Percentiles rank a stretch among this genome's conserved stretches.
phyloP scores from a whole-genome alignment of 805 yeast genomes.

The Isabelozyma gotoi region DNA sequence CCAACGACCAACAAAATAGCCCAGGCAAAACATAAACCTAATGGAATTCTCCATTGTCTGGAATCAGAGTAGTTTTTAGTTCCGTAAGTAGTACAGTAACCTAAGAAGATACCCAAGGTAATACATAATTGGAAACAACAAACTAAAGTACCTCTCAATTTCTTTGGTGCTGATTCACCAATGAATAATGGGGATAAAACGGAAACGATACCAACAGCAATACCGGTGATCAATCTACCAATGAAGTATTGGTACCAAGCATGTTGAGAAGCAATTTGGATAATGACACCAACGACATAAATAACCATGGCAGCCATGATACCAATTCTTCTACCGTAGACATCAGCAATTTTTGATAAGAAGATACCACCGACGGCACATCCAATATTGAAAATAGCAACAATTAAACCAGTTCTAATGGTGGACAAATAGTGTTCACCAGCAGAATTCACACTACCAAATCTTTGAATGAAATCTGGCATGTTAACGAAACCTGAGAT shows the following conservation, averaged over 20 bases:
- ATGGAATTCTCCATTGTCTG: conserved; percentile 67
- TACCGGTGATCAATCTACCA: conserved; percentile 68
- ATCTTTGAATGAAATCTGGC: conserved; percentile 51
- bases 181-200: conserved; percentile 67
- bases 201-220: conserved; percentile 73
- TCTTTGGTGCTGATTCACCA: conserved; percentile 70
- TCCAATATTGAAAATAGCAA: conserved; percentile 62
- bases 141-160: conserved; percentile 68
- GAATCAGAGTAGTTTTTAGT: conserved; percentile 53
- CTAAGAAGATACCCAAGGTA: conserved; percentile 69
- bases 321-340: conserved; percentile 59
- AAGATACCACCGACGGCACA: conserved; percentile 71
- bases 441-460: conserved; percentile 42
- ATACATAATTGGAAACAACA: conserved; percentile 69
- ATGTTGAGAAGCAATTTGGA: conserved; percentile 55
- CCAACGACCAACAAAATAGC: conserved; percentile 48
- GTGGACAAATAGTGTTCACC: conserved; percentile 44
- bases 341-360: conserved; percentile 56
- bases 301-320: conserved; percentile 52
- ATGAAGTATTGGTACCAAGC: conserved; percentile 65
- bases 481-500: conserved; percentile 69
- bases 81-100: conserved; percentile 65
- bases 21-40: conserved; percentile 55
- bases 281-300: conserved; percentile 58
- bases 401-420: conserved; percentile 50